phyloP scores from a whole-genome alignment of 495 filamentous ascomycete genomes.

The Penicillium lagena region DNA sequence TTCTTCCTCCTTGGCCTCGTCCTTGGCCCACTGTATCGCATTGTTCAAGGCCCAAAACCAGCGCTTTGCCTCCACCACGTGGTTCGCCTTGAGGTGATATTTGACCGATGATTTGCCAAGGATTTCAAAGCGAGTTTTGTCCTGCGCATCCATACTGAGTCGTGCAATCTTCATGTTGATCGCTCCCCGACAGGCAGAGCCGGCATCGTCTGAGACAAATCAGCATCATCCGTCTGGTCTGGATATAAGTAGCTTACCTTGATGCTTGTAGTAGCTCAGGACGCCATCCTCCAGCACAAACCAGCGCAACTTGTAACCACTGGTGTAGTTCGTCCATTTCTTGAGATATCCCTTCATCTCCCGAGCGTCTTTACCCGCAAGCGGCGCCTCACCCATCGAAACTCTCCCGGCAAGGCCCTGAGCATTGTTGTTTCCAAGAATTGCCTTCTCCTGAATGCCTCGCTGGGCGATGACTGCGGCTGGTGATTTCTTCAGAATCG shows the following conservation, averaged over 20 bases:
- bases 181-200: slow-evolving; percentile 77
- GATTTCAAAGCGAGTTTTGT: slow-evolving; percentile 96
- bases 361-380: slow-evolving; percentile 76
- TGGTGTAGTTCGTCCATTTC: slow-evolving; percentile 99
- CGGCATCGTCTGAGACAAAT: slow-evolving; percentile 56
- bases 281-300: slow-evolving; percentile 98
- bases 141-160: slow-evolving; percentile 90
- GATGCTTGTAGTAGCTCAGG: slow-evolving; percentile 97
- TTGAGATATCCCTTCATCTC: slow-evolving; percentile 99
- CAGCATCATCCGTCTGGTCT: no score
- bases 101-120: slow-evolving; percentile 98
- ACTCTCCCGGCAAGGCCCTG: slow-evolving; percentile 49
- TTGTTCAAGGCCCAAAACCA: slow-evolving; percentile 99
- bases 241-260: slow-evolving; percentile 43
- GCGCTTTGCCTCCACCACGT: slow-evolving; percentile 55
- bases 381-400: slow-evolving; percentile 49
- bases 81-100: slow-evolving; percentile 94
- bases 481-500: slow-evolving; percentile 87
- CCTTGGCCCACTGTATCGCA: slow-evolving; percentile 96
- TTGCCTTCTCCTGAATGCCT: slow-evolving; percentile 93
- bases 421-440: slow-evolving; percentile 68
- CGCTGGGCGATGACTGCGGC: slow-evolving; percentile 91
- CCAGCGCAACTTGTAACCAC: slow-evolving; percentile 93
- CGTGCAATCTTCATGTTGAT: slow-evolving; percentile 98
- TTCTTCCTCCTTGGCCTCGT: slow-evolving; percentile 89